phyloP scores from a whole-genome alignment of 2,329 filamentous ascomycete genomes.

The Stylonectria norvegica region DNA sequence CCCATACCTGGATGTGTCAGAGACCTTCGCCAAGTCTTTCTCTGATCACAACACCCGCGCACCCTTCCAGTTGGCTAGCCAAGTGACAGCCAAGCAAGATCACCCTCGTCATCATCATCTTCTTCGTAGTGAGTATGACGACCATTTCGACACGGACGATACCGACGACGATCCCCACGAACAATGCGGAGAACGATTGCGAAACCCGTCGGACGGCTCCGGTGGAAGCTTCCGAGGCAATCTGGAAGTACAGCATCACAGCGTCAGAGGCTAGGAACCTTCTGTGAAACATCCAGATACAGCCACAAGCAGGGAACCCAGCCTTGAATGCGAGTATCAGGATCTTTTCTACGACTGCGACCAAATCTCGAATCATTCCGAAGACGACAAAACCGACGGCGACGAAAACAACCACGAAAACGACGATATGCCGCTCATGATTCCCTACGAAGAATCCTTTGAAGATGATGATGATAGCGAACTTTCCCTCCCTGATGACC shows the following conservation, averaged over 20 bases:
- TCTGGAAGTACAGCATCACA: not conserved
- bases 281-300: constrained; percentile 7
- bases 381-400: constrained; percentile 15
- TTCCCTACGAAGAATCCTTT: constrained; percentile 45
- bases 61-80: constrained; percentile 14
- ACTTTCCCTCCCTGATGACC: constrained; percentile 53
- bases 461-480: constrained; percentile 62
- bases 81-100: constrained; percentile 34
- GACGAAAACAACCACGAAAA: constrained; percentile 20
- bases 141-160: constrained; percentile 6
- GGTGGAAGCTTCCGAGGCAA: not conserved
- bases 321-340: constrained; percentile 5
- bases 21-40: constrained; percentile 26
- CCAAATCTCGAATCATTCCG: constrained; percentile 7
- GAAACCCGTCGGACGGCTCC: not conserved
- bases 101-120: constrained; percentile 49
- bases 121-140: constrained; percentile 7
- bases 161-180: constrained; percentile 2
- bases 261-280: constrained; percentile 21
- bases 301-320: not conserved
- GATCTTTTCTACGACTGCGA: constrained; percentile 19
- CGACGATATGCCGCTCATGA: constrained; percentile 31
- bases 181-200: not conserved
- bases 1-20: constrained; percentile 40
- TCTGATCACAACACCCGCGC: constrained; percentile 20